phyloP scores from a whole-genome alignment of 805 yeast species.

The Monosporozyma servazzii region DNA sequence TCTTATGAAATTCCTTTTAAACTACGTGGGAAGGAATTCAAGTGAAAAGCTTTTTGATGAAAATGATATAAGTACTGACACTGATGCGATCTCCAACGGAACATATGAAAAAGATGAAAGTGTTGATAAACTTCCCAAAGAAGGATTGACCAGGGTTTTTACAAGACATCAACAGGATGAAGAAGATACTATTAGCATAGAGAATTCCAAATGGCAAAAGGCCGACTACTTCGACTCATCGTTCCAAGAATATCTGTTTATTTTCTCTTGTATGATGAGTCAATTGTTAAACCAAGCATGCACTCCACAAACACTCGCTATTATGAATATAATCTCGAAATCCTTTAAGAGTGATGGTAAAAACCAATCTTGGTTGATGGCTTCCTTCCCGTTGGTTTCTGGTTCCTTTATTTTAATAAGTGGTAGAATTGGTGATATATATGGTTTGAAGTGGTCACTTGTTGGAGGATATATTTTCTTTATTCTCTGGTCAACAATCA shows the following conservation, averaged over 20 bases:
- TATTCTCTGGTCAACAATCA: conserved; percentile 47
- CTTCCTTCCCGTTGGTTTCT: conserved; percentile 59
- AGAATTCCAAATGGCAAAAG: conserved; percentile 11
- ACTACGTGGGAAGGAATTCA: background rate
- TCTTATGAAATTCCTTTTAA: background rate
- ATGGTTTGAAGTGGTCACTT: conserved; percentile 51
- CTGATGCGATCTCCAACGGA: background rate
- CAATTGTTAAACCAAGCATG: conserved; percentile 37
- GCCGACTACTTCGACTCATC: conserved; percentile 13
- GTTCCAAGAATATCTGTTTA: conserved; percentile 22
- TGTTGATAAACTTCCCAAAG: background rate
- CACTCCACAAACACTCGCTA: conserved; percentile 31
- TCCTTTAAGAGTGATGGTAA: conserved; percentile 28
- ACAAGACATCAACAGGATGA: background rate
- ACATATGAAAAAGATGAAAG: background rate
- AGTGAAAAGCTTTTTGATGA: background rate
- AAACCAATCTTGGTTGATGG: conserved; percentile 55
- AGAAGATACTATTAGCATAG: background rate
- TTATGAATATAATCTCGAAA: conserved; percentile 29
- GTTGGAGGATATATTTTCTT: conserved; percentile 48
- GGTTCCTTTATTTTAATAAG: conserved; percentile 64
- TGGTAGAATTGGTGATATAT: conserved; percentile 65
- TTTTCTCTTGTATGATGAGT: conserved; percentile 26
- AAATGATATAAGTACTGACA: background rate
- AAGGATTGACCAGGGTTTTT: background rate